Conservation (phyloP, 805 yeast genomes). For the Wickerhamomyces xylosicus region DNA sequence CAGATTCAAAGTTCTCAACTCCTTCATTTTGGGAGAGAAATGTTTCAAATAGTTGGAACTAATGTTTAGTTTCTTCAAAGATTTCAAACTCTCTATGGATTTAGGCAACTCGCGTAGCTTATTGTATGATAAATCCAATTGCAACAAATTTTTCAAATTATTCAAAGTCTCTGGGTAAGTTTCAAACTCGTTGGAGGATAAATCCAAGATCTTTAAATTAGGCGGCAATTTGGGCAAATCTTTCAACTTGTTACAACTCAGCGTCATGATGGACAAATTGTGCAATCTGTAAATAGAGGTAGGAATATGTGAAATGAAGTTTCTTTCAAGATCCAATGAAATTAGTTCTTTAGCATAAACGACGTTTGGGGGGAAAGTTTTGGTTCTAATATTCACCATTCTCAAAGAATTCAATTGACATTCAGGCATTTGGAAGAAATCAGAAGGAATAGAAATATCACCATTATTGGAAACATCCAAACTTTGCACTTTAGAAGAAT, state of each 20-base stretch:
- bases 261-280: slow-evolving; percentile 46
- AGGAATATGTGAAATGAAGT: slow-evolving; percentile 60
- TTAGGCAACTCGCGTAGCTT: slow-evolving; percentile 51
- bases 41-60: slow-evolving; percentile 55
- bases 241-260: slow-evolving; percentile 68
- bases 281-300: slow-evolving; percentile 40
- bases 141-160: slow-evolving; percentile 44
- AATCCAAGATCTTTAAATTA: slow-evolving; percentile 48
- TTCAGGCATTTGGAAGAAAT: slow-evolving; percentile 72
- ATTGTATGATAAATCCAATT: slow-evolving; percentile 78
- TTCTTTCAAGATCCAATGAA: slow-evolving; percentile 66
- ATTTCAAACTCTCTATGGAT: slow-evolving; percentile 45
- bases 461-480: slow-evolving; percentile 84
- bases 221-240: slow-evolving; percentile 49
- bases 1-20: slow-evolving; percentile 64
- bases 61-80: slow-evolving; percentile 59
- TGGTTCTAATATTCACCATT: slow-evolving; percentile 64
- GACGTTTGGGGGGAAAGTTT: slow-evolving; percentile 64
- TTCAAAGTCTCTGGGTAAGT: slow-evolving; percentile 57
- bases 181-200: slow-evolving; percentile 69
- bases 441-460: slow-evolving; percentile 71
- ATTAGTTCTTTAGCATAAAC: slow-evolving; percentile 59
- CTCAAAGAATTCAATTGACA: slow-evolving; percentile 56
- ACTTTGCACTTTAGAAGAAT: slow-evolving; percentile 71
- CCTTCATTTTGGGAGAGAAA: slow-evolving; percentile 32